Evolutionary conservation across 1,139 yeast species (phyloP).

Genomic region (Geotrichum carabidarum): DNA sequence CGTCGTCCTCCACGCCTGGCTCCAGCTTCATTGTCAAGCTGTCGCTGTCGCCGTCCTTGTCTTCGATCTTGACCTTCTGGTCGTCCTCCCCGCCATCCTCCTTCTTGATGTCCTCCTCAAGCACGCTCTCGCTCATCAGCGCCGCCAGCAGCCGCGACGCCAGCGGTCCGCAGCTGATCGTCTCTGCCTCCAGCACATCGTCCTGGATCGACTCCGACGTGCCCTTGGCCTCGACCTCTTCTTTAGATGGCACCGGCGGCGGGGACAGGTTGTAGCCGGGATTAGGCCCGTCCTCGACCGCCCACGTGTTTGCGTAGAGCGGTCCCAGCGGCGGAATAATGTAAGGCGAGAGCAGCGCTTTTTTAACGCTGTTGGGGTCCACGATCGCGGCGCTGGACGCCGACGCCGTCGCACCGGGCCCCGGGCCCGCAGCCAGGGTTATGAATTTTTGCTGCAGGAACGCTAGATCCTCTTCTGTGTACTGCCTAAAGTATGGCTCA

Average conservation of each 20-base stretch:
- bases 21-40: background rate
- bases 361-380: constrained; percentile 23
- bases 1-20: constrained; percentile 8
- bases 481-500: constrained; percentile 78
- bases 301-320: constrained; percentile 77
- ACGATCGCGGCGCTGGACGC: constrained; percentile 26
- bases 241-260: constrained; percentile 21
- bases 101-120: constrained; percentile 25
- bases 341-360: constrained; percentile 38
- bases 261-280: constrained; percentile 39
- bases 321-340: constrained; percentile 80
- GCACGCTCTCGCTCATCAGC: constrained; percentile 51
- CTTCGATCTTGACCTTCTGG: constrained; percentile 8
- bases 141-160: constrained; percentile 84
- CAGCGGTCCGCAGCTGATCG: constrained; percentile 85
- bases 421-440: constrained; percentile 25
- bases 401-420: constrained; percentile 23
- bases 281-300: constrained; percentile 61
- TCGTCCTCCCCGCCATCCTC: constrained; percentile 21
- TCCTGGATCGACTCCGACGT: constrained; percentile 57
- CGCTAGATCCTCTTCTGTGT: constrained; percentile 72
- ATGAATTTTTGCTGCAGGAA: constrained; percentile 53
- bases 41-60: constrained; percentile 27
- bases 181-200: constrained; percentile 62
- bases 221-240: constrained; percentile 38